Base-by-base conservation (phyloP, 768 basidiomycete species). In the Vararia minispora region DNA sequence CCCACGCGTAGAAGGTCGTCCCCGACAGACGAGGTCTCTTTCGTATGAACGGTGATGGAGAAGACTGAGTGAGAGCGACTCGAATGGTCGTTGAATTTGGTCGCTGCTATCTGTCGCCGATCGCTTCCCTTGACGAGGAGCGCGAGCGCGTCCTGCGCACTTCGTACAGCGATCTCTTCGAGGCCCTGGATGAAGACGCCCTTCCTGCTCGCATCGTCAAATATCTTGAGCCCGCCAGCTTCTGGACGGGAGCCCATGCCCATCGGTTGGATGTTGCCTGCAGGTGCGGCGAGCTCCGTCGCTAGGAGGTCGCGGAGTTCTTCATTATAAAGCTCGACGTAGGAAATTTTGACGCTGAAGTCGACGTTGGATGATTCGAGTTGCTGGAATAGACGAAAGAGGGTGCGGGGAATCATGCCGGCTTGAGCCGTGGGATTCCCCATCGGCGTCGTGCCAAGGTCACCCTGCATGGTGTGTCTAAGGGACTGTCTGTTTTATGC, bases 31-130 rank as follows among this genome's bases (percentile, higher is more conserved):
- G 77, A 75, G 1, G 74, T 72, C 55, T 95, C 91, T 51, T 92
- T 97, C 46, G 78, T 75, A 52, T 95, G 89, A 0, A 99, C 83
- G 0, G 88, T 90, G 50, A 99, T 76, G n/a, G 89, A 86, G 58
- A 99, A 97, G 12, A 99, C 82, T 1, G 92, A 95, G 56, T 99
- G 95, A 0, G 95, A 98, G 11, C 95, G 90, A 60, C 91, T 87
- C 4, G 89, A 94, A 49, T 90, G 86, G 53, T 97, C 90, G 56
- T 99, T 99, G 70, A 98, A 94, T 56, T 91, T 92, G 16, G 95
- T 98, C 7, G 88, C 79, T 0, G 92, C 95, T 31, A 88, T 87
- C 60, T 98, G 91, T 37, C 95, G 68, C 26, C 91, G 74, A 43
- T 88, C 73, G 42, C 85, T 90, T 32, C 95, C 95, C 57, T 89